Percentiles rank a stretch among this genome's conserved stretches.
Conservation (phyloP, 1,284 basidiomycete species). For the Rhodofomes roseus region DNA sequence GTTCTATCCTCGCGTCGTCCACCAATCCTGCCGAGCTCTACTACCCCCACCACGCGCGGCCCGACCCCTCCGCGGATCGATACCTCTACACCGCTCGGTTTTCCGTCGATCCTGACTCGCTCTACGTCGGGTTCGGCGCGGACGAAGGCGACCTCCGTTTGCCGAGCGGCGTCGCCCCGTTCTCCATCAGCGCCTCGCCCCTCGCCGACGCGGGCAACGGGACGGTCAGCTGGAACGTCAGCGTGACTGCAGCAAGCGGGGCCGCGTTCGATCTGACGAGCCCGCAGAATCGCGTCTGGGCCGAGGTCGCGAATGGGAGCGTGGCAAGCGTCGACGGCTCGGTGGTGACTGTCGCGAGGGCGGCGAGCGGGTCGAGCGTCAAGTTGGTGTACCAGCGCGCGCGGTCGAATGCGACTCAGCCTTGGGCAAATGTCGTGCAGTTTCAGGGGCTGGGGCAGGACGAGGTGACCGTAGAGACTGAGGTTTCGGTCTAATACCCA, state of each 20-base stretch:
- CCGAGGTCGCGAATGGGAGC: neutral
- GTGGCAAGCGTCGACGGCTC: neutral
- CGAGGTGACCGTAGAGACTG: neutral
- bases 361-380: neutral
- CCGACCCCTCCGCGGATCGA: neutral
- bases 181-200: neutral
- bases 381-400: neutral
- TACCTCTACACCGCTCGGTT: neutral
- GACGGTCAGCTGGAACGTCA: neutral
- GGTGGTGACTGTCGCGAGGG: neutral
- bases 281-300: neutral
- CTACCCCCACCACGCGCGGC: neutral
- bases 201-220: neutral
- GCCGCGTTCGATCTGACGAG: neutral
- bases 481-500: neutral
- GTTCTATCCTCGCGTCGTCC: neutral
- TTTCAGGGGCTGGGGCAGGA: neutral
- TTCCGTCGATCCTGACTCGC: neutral
- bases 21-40: neutral
- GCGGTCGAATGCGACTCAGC: neutral
- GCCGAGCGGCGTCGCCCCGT: neutral
- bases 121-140: neutral
- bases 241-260: neutral
- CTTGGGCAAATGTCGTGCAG: neutral
- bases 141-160: neutral